phyloP scores from a whole-genome alignment of 2,329 filamentous ascomycete genomes.

The Curvularia lunata region DNA sequence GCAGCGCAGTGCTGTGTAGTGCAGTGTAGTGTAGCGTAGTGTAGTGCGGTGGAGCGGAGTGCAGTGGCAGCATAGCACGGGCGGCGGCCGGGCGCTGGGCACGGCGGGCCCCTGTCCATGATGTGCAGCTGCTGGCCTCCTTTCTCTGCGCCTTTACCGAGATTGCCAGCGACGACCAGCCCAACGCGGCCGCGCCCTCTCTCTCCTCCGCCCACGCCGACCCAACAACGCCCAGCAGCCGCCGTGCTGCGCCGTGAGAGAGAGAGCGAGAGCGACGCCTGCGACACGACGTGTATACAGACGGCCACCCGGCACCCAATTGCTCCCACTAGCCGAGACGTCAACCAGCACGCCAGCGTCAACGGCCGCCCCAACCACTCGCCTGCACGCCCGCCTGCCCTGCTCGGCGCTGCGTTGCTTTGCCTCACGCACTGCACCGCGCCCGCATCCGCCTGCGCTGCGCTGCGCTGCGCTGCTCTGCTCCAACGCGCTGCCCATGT shows the following conservation, averaged over 20 bases:
- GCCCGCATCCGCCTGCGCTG: slow-evolving; percentile 2
- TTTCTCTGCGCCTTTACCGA: slow-evolving; percentile 22
- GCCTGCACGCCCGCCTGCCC: background rate
- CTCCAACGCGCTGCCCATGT: slow-evolving; percentile 18
- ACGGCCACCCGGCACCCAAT: too few species aligned
- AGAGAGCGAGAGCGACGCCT: too few species aligned
- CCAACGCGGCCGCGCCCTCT: slow-evolving; percentile 38
- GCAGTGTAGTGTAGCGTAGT: too few species aligned
- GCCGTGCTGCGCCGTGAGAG: background rate
- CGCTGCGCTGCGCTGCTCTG: background rate
- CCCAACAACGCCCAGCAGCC: slow-evolving; percentile 20
- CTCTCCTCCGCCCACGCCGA: slow-evolving; percentile 41
- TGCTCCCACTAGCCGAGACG: background rate
- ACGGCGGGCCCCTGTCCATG: slow-evolving; percentile 12
- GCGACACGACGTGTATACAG: too few species aligned
- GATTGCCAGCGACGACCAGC: slow-evolving; percentile 20
- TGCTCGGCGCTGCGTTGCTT: slow-evolving; percentile 2
- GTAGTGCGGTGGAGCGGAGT: too few species aligned
- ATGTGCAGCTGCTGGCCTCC: slow-evolving; percentile 28
- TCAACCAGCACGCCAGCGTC: background rate
- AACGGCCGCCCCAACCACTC: background rate
- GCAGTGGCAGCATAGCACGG: too few species aligned
- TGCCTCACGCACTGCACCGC: background rate
- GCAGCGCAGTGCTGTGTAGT: too few species aligned
- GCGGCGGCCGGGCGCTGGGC: too few species aligned